A percentile compares a stretch with the other conserved stretches of the same genome.
Conservation (phyloP, 2,329 filamentous ascomycete genomes). For the Teratosphaeria pseudoeucalypti region DNA sequence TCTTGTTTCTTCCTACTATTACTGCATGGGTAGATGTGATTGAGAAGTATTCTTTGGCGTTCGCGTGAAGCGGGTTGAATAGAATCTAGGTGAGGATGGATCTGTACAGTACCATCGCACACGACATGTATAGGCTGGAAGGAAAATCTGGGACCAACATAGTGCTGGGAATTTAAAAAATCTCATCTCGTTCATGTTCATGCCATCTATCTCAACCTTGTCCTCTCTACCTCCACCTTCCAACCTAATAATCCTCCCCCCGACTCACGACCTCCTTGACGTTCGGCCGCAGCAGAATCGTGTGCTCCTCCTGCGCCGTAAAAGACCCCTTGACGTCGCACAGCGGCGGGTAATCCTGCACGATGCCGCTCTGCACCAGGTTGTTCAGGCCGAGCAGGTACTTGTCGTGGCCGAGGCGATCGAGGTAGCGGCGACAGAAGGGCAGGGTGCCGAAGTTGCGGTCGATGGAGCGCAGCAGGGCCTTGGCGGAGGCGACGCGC, state of each 20-base stretch:
- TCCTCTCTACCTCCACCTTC: too few relatives aligned
- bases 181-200: too few relatives aligned
- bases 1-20: not conserved
- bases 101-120: not conserved
- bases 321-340: constrained; percentile 51
- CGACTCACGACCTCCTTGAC: constrained; percentile 33
- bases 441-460: constrained; percentile 54
- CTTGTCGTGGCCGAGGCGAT: constrained; percentile 50
- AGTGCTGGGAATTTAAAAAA: too few relatives aligned
- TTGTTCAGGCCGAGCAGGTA: constrained; percentile 51
- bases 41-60: not conserved
- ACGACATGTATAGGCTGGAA: not conserved
- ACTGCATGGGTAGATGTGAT: not conserved
- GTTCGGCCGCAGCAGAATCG: constrained; percentile 30
- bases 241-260: constrained; percentile 27
- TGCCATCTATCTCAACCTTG: too few relatives aligned
- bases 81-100: not conserved
- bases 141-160: too few relatives aligned
- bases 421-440: constrained; percentile 52
- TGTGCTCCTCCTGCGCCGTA: constrained; percentile 55
- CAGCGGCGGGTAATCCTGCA: constrained; percentile 48
- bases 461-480: constrained; percentile 48
- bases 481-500: constrained; percentile 44
- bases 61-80: not conserved
- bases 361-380: constrained; percentile 46